Evolutionary conservation across 345 rosid genomes (phyloP).

Genomic region (Capsella bursapastoris): DNA sequence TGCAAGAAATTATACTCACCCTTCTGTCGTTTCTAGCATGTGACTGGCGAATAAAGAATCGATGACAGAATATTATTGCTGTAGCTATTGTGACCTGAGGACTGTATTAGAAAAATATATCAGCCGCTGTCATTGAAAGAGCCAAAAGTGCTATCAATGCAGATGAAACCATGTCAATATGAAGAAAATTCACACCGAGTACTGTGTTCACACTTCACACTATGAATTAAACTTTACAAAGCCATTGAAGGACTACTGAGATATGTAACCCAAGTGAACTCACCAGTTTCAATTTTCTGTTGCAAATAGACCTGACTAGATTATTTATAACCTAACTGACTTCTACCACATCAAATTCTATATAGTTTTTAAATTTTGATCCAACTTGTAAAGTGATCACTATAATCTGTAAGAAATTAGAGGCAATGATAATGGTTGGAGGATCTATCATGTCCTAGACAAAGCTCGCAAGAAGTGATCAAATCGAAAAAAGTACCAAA

Average conservation of each 20-base stretch:
- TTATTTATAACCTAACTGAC: neutral
- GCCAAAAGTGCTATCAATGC: conserved; percentile 21
- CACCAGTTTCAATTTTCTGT: conserved; percentile 2
- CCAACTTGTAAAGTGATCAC: conserved; percentile 4
- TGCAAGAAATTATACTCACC: conserved; percentile 52
- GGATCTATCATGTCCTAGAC: conserved; percentile 10
- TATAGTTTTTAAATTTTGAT: neutral
- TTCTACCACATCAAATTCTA: conserved; percentile 15
- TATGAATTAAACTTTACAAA: neutral
- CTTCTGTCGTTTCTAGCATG: conserved; percentile 95
- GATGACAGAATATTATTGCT: conserved; percentile 94
- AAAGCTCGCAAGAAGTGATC: neutral
- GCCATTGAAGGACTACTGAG: neutral
- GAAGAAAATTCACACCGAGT: neutral
- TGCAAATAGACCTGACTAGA: conserved; percentile 8
- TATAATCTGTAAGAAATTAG: neutral
- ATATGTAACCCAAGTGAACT: neutral
- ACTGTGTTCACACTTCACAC: conserved; percentile 15
- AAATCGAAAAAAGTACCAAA: conserved; percentile 15
- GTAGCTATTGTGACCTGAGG: conserved; percentile 99
- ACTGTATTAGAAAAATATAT: conserved; percentile 57
- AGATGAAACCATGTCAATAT: conserved; percentile 27
- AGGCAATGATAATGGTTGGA: neutral
- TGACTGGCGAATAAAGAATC: conserved; percentile 95
- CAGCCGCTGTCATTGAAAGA: conserved; percentile 13